Base-by-base conservation (phyloP, 2,329 filamentous ascomycete species). In the Penicillium italicum region DNA sequence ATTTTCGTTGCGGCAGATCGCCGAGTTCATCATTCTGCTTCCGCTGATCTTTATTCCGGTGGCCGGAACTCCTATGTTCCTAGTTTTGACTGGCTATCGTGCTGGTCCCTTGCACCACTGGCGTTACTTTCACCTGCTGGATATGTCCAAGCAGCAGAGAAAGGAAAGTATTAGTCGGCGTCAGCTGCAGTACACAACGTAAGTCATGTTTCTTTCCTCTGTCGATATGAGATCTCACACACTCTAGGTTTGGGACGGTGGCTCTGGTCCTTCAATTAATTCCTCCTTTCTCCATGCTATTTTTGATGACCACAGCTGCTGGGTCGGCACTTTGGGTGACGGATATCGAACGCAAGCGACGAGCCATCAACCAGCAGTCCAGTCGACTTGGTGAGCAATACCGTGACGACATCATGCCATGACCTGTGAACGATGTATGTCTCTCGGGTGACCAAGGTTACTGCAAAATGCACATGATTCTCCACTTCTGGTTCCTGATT, bases 231-330 rank as follows among this genome's bases (percentile, higher is more conserved):
- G 5, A 37, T 45, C 14, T 50, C 18, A 34, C 11, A 34, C 9
- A 16, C 12, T 46, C 52, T 46, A 84, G 82, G 68, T 97, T 97
- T 68, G 94, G 94, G 16, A 90, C 89, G 0, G 81, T 94, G 4
- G 90, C 91, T 47, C 84, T 97, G 77, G 72, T 91, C 7, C 75
- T 97, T 28, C 90, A 97, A 75, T 81, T 97, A n/a, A 81, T 97
- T 9, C 94, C 94, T 1, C 81, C 93, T 12, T 74, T 97, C 46
- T 95, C 89, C n/a, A 95, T 99, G 81, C 86, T 97, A 69, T 97
- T 97, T 72, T 80, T 97, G 37, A 76, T 99, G 62, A 97, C 93
- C 0, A 91, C 89, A 3, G 88, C 92, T 1, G 85, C 86, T 20
- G 94, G 93, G 2, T 87, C 90, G 41, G 93, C 91, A 1, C 77